phyloP scores from a whole-genome alignment of 441 rosid species.

The Adansonia grandidieri region DNA sequence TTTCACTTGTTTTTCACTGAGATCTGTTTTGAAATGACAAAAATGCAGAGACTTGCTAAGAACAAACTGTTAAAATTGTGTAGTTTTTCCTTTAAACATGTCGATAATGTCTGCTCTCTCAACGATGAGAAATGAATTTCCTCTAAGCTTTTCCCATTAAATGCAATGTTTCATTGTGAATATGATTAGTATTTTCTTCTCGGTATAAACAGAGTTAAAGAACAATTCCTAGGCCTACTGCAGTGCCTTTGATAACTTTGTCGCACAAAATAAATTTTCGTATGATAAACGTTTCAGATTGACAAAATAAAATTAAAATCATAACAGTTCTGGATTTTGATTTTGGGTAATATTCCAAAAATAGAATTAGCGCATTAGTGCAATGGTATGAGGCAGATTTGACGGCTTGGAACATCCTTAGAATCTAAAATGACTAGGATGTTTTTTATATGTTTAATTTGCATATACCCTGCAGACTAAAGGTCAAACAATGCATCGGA shows the following conservation, averaged over 20 bases:
- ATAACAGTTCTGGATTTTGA: neutral
- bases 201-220: neutral
- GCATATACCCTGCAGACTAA: neutral
- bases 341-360: neutral
- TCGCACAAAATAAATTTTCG: neutral
- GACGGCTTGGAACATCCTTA: conserved; percentile 1
- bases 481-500: neutral
- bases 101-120: neutral
- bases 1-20: neutral
- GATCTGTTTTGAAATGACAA: neutral
- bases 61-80: neutral
- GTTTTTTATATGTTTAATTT: neutral
- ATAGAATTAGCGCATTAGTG: neutral
- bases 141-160: neutral
- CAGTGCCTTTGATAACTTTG: neutral
- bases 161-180: neutral
- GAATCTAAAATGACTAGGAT: neutral
- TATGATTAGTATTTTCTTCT: too few species aligned
- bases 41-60: neutral
- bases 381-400: neutral
- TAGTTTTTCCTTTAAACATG: neutral
- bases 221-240: neutral
- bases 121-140: neutral
- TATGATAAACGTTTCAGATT: neutral
- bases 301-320: neutral